A percentile compares a stretch with the other conserved stretches of the same genome.
These are phyloP conservation scores for Trichosporon ovoides DNA, from an alignment of 1,284 basidiomycete genomes.

Conservation along the genomic window DNA sequence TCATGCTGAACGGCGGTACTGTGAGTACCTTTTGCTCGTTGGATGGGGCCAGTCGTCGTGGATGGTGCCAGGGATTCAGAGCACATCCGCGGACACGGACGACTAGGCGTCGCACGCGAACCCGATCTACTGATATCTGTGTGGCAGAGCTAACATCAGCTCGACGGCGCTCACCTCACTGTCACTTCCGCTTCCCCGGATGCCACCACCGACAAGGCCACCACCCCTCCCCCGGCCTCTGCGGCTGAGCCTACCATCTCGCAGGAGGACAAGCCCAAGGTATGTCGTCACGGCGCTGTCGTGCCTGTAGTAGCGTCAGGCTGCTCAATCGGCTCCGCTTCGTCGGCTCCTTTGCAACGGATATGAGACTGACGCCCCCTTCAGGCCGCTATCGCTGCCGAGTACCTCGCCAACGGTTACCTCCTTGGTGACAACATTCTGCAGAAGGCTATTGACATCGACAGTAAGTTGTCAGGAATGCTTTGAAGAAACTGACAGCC, in stretches of 20 bases:
- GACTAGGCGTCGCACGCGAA: too few relatives aligned
- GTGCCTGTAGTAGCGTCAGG: background rate
- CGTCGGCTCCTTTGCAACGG: too few relatives aligned
- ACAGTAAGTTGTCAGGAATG: slow-evolving; percentile 55
- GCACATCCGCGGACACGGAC: too few relatives aligned
- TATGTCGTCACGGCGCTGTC: slow-evolving; percentile 19
- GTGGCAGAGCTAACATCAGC: slow-evolving; percentile 28
- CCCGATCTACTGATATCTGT: too few relatives aligned
- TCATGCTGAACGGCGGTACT: slow-evolving; percentile 49
- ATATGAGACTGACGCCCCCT: slow-evolving; percentile 16
- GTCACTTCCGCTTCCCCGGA: slow-evolving; percentile 44
- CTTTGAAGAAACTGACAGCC: background rate
- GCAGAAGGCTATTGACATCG: slow-evolving; percentile 78
- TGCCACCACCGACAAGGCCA: slow-evolving; percentile 31
- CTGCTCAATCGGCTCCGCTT: background rate
- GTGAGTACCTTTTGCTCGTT: slow-evolving; percentile 25
- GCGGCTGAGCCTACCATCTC: slow-evolving; percentile 27
- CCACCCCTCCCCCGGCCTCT: slow-evolving; percentile 38
- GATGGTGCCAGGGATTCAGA: too few relatives aligned
- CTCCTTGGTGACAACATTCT: slow-evolving; percentile 70
- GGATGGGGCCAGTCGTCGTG: too few relatives aligned
- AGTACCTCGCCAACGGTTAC: slow-evolving; percentile 80
- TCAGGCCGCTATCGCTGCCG: slow-evolving; percentile 64
- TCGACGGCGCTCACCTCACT: slow-evolving; percentile 50
- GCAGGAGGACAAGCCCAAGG: slow-evolving; percentile 51